Base-by-base conservation (phyloP, 208 protist species). In the Entamoeba invadens region DNA sequence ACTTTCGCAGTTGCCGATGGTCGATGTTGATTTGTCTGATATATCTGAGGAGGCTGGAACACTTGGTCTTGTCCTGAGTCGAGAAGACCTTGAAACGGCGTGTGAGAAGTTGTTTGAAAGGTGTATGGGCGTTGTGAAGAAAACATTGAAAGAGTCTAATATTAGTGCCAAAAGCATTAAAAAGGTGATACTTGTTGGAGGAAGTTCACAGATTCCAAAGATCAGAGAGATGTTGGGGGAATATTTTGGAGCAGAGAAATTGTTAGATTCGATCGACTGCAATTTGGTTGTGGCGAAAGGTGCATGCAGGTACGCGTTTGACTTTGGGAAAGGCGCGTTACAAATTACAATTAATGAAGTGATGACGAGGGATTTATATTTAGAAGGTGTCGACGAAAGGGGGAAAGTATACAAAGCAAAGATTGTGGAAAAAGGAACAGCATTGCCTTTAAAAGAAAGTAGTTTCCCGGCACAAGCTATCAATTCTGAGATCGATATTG, bases 31-130 rank as follows among this genome's bases (percentile, higher is more conserved):
- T n/a, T n/a, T n/a, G n/a, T n/a, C n/a, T n/a, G n/a, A n/a, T n/a
- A n/a, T n/a, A n/a, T n/a, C n/a, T n/a, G n/a, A n/a, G n/a, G 99
- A 99, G 95, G 96, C 96, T 91, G 96, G 97, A 4, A 94, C 92
- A 46, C 94, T 98, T 44, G 94, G 95, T 42, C 95, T 97, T 91
- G 97, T 96, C 92, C n/a, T n/a, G n/a, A n/a, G n/a, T n/a, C n/a
- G n/a, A n/a, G n/a, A n/a, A n/a, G n/a, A n/a, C n/a, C n/a, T n/a
- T n/a, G n/a, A n/a, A n/a, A n/a, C n/a, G n/a, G n/a, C n/a, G n/a
- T n/a, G n/a, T n/a, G n/a, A 68, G 25, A 68, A 68, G 25, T 12
- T 31, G 25, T 68, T 68, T 68, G 50, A 68, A 1, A 0, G 2
- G 25, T 68, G 50, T 2, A 68, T 3, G 50, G 2, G 25, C 0